Conservation (phyloP, 2,329 filamentous ascomycete genomes). For the Aspergillus sergii region DNA sequence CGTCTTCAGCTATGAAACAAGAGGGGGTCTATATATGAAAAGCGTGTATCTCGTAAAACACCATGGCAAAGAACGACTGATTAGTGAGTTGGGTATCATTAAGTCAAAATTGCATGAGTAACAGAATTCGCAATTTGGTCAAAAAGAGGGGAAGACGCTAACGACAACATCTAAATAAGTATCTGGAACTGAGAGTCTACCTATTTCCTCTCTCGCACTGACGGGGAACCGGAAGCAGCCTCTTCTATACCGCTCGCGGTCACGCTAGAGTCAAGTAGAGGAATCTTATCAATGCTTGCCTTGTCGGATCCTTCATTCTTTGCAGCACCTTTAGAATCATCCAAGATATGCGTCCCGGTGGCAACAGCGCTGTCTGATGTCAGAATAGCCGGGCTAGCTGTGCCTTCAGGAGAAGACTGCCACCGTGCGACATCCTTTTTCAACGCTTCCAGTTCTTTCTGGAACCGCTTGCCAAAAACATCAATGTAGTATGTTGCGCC, state of each 20-base stretch:
- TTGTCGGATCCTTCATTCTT: slow-evolving; percentile 27
- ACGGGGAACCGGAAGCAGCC: slow-evolving; percentile 11
- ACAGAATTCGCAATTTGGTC: neutral
- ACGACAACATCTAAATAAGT: slow-evolving; percentile 1
- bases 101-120: neutral
- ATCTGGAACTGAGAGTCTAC: neutral
- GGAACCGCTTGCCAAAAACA: slow-evolving; percentile 93
- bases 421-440: slow-evolving; percentile 87
- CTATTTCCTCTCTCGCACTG: slow-evolving; percentile 30
- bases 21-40: neutral
- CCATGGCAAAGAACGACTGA: slow-evolving; percentile 9
- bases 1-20: neutral
- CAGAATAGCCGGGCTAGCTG: slow-evolving; percentile 32
- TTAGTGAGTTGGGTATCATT: slow-evolving; percentile 18
- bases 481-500: slow-evolving; percentile 98
- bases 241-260: slow-evolving; percentile 30
- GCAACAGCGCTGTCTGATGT: slow-evolving; percentile 26
- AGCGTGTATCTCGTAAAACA: neutral
- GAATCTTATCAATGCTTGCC: slow-evolving; percentile 37
- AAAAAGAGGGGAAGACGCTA: slow-evolving; percentile 8
- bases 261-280: slow-evolving; percentile 36
- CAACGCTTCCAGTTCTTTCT: slow-evolving; percentile 90
- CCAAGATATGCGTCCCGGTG: slow-evolving; percentile 23
- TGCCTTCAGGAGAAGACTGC: slow-evolving; percentile 58
- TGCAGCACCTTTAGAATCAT: slow-evolving; percentile 18